A percentile compares a stretch with the other conserved stretches of the same genome.
Conservation (phyloP, 345 rosid species). For the Viola odorata region DNA sequence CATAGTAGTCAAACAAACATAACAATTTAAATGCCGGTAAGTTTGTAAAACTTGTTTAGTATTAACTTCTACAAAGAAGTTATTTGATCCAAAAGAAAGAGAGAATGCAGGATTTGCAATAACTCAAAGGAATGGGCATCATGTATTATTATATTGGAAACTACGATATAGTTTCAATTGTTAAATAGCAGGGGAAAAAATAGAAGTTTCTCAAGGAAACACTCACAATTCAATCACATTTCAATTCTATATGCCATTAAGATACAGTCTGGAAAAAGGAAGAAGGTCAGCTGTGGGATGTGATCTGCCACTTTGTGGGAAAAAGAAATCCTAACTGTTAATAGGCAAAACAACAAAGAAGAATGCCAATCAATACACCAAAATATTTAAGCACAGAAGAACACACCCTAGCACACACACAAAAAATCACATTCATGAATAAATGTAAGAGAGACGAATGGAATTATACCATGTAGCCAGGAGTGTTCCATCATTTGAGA, state of each 20-base stretch:
- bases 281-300: background rate
- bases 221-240: background rate
- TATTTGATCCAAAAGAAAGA: no score
- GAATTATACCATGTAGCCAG: conserved; percentile 75
- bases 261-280: background rate
- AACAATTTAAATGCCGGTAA: background rate
- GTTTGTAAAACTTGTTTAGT: no score
- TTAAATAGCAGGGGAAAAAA: background rate
- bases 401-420: background rate
- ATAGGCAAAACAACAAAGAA: background rate
- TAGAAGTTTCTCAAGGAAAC: background rate
- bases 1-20: background rate
- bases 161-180: no score
- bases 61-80: no score
- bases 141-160: no score
- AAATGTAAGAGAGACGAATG: background rate
- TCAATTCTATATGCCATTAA: background rate
- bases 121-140: no score
- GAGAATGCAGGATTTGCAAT: no score
- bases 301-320: background rate
- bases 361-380: no score
- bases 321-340: background rate
- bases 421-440: background rate
- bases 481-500: conserved; percentile 67
- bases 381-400: no score